Base-by-base conservation (phyloP, 2,329 filamentous ascomycete species). In the Fusarium humuli region DNA sequence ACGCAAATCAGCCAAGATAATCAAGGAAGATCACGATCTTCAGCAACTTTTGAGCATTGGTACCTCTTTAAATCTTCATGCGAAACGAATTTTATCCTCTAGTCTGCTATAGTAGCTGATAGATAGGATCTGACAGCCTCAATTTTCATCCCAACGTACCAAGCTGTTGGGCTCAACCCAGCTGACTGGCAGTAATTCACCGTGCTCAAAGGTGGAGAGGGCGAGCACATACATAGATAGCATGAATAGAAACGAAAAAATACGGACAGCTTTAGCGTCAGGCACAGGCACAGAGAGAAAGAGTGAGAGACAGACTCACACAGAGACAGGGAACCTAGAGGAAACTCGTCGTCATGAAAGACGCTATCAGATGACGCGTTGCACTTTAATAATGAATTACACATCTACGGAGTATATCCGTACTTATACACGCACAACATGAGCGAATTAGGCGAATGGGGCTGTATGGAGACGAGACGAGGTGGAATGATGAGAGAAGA, bases 401-500 rank as follows among this genome's bases (percentile, higher is more conserved):
- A 53, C 49, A 20, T 53, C 25, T 47, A 14, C 25, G 25, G 25
- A 25, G 25, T 25, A 29, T 29, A 11, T 29, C 27, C 27, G 27
- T 18, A 53, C 49, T 29, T 53, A 30, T 47, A 61, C 50, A 46
- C 57, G 44, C 50, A 46, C 59, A 47, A 61, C 55, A 67, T 61
- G 57, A 65, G 55, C 48, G 57, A 62, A 69, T 71, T 71, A 53
- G 53, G 68, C 64, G 55, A 73, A 67, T 23, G 58, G 69, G 70
- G 64, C 67, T 29, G 58, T 61, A 67, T 57, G 44, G 56, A 73
- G 65, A 72, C 59, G 71, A 69, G 57, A 72, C 59, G 69, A 69
- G 67, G 57, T 50, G 58, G 64, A 61, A 70, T 59, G 44, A 65
- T 65, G 57, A 30, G 42, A 52, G 55, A 32, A 46, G 30, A 61